A percentile compares a stretch with the other conserved stretches of the same genome.
Evolutionary conservation across 257 asterid genomes (phyloP).

Genomic region (Nicotiana paniculata): DNA sequence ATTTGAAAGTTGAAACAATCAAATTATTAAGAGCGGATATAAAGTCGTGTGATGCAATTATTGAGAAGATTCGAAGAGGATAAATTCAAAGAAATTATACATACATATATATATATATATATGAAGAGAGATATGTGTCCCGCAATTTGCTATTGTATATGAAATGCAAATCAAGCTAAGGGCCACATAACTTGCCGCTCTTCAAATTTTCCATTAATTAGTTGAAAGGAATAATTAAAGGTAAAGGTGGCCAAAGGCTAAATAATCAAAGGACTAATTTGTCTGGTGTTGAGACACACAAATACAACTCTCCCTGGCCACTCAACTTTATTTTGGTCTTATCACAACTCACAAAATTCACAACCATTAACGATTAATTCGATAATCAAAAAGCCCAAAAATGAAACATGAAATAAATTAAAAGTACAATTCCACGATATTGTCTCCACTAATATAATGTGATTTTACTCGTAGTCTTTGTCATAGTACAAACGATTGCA

Average conservation of each 20-base stretch:
- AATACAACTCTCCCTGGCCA: not conserved
- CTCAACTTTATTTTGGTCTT: not conserved
- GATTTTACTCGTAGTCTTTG: not conserved
- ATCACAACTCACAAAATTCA: not conserved
- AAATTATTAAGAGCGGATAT: not conserved
- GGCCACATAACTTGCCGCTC: not conserved
- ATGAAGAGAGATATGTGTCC: not conserved
- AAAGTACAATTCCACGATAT: not conserved
- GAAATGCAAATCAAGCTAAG: not conserved
- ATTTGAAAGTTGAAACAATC: not conserved
- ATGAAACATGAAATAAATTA: not conserved
- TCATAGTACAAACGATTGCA: not conserved
- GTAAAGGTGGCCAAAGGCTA: not conserved
- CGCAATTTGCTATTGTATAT: not conserved
- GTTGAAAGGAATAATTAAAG: not conserved
- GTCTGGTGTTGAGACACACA: conserved; percentile 4
- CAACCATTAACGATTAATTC: not conserved
- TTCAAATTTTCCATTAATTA: not conserved
- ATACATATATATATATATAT: not conserved
- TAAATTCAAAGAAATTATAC: not conserved
- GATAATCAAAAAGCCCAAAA: not conserved
- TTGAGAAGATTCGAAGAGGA: not conserved
- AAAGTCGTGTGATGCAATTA: not conserved
- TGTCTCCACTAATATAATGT: too few species aligned
- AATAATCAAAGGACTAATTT: not conserved